phyloP scores from a whole-genome alignment of 352 stramenopile genomes.

The Pythium sp. region DNA sequence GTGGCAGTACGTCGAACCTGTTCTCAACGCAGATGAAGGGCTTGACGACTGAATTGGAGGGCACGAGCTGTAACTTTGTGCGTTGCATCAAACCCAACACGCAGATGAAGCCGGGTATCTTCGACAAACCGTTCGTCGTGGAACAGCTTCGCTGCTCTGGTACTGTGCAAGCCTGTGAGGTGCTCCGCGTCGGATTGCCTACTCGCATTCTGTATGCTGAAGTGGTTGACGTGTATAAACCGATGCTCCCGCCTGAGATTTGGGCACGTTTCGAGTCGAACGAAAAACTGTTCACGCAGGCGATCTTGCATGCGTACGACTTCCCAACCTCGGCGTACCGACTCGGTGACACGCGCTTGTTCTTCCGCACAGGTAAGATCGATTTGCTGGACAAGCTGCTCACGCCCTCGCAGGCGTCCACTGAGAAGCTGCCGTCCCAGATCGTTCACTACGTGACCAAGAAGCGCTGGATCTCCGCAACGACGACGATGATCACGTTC shows the following conservation, averaged over 20 bases:
- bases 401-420: constrained; percentile 39
- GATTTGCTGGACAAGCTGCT: constrained; percentile 78
- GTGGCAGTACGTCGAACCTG: constrained; percentile 63
- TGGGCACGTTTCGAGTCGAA: constrained; percentile 78
- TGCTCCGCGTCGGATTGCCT: constrained; percentile 75
- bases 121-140: constrained; percentile 73
- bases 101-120: constrained; percentile 87
- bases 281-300: constrained; percentile 84
- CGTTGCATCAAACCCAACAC: constrained; percentile 96
- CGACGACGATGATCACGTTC: constrained; percentile 67
- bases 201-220: constrained; percentile 86
- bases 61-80: constrained; percentile 92
- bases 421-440: constrained; percentile 25
- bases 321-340: constrained; percentile 77
- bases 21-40: constrained; percentile 86
- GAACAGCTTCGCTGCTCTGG: constrained; percentile 73
- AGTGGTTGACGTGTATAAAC: constrained; percentile 81
- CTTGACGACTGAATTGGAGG: constrained; percentile 76
- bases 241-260: constrained; percentile 56
- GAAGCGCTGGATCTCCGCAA: constrained; percentile 75
- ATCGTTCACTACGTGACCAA: constrained; percentile 69
- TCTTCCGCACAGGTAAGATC: constrained; percentile 87
- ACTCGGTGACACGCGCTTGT: constrained; percentile 75
- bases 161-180: constrained; percentile 76
- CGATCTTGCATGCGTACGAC: constrained; percentile 73